These are phyloP conservation scores for Boletus reticuloceps DNA, from an alignment of 768 basidiomycete species.

Conservation along the genomic window DNA sequence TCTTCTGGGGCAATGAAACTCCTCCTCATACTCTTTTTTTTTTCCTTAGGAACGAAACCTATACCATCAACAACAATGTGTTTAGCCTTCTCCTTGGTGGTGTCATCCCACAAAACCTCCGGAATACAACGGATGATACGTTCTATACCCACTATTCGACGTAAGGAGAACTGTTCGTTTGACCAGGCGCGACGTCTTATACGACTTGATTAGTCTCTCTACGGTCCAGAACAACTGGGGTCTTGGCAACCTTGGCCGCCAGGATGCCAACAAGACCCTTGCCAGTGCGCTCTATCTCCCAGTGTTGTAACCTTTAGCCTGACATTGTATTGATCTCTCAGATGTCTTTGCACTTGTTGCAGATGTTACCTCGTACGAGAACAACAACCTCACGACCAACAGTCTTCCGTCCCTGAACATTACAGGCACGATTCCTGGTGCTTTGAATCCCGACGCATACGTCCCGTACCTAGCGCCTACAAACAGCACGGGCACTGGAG, in stretches of 20 bases:
- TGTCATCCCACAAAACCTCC: conserved; percentile 41
- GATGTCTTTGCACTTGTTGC: conserved; percentile 58
- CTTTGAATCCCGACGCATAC: conserved; percentile 40
- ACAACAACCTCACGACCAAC: conserved; percentile 31
- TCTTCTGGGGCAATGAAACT: not conserved
- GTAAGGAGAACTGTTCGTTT: conserved; percentile 8
- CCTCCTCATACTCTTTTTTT: not conserved
- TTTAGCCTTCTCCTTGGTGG: conserved; percentile 44
- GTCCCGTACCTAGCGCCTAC: conserved; percentile 46
- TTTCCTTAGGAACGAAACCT: conserved; percentile 23
- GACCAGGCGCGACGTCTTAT: not conserved
- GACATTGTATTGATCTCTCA: conserved; percentile 2
- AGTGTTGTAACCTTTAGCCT: not conserved
- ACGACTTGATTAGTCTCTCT: conserved; percentile 32
- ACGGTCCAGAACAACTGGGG: conserved; percentile 62
- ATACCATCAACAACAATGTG: conserved; percentile 45
- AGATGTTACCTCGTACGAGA: conserved; percentile 41
- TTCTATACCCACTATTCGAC: conserved; percentile 64
- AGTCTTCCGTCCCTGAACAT: conserved; percentile 38
- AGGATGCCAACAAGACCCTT: conserved; percentile 48
- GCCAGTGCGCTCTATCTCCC: conserved; percentile 9
- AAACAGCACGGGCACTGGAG: conserved; percentile 39
- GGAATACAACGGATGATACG: conserved; percentile 46
- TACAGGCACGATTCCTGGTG: conserved; percentile 41
- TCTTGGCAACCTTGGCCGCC: conserved; percentile 57